Base-by-base conservation (phyloP, 1,139 yeast genomes). In the Arxiozyma telluris region DNA sequence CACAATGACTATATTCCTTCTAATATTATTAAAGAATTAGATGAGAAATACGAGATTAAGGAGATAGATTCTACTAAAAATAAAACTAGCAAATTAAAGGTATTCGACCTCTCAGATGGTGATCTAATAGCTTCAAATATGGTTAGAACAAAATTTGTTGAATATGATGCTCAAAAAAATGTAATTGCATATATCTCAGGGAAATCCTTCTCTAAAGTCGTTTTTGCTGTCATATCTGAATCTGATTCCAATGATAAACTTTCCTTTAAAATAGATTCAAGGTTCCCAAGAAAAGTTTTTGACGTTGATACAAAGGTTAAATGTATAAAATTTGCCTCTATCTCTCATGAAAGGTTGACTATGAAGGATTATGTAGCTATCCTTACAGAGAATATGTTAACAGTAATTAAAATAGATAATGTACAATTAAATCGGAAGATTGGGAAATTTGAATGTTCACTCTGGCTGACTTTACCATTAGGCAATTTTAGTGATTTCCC, bases 401-500 rank as follows among this genome's bases (percentile, higher is more conserved):
- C 56, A 22, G 48, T 66, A 7, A 50, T 67, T 43, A 59, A 22
- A 43, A 41, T 42, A 21, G 34, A 58, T 18, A 56, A 54, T 20
- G 49, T 64, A 15, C 39, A 34, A 4, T 15, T 34, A 34, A 34
- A 15, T 15, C n/a, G 39, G 8, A 53, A 48, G 17, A 51, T 55
- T 21, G 1, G 50, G 21, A 43, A 47, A 25, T 58, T 65, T 11
- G 51, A 47, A 11, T 55, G 49, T 46, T 54, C 18, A 54, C 56
- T 11, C 9, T 53, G 23, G 58, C 58, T 47, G 61, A 59, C 11
- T 64, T 69, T 66, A 22, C 52, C 54, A 12, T 65, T 58, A 41
- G 49, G 54, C 12, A 53, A 54, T 5, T 59, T 68, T 20, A 62
- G 67, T 11, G 71, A 72, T 3, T 61, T 67, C 38, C 71, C 72